A percentile compares a stretch with the other conserved stretches of the same genome.
phyloP scores from a whole-genome alignment of 345 rosid genomes.

The Garcia nutans region DNA sequence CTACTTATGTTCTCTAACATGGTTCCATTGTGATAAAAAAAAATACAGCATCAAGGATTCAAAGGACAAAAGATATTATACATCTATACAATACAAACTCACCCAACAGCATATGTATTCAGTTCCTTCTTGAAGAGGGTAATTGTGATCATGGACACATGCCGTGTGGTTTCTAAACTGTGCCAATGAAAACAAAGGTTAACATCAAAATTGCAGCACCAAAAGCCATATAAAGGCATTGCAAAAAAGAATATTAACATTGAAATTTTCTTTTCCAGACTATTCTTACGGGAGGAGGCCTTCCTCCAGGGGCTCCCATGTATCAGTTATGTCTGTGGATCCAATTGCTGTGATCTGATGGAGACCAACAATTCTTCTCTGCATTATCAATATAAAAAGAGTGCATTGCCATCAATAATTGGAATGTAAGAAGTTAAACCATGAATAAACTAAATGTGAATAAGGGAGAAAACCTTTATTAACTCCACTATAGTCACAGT shows the following conservation, averaged over 20 bases:
- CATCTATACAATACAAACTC: slow-evolving; percentile 27
- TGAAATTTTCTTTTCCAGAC: slow-evolving; percentile 1
- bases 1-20: not conserved
- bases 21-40: not conserved
- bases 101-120: slow-evolving; percentile 75
- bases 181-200: slow-evolving; percentile 1
- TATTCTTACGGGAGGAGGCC: slow-evolving; percentile 86
- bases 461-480: slow-evolving; percentile 51
- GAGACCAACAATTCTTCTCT: slow-evolving; percentile 94
- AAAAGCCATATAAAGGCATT: not conserved
- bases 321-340: slow-evolving; percentile 87
- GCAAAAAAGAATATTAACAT: not conserved
- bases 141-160: slow-evolving; percentile 93
- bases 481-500: slow-evolving; percentile 91
- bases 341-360: slow-evolving; percentile 88
- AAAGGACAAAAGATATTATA: not conserved
- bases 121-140: slow-evolving; percentile 78
- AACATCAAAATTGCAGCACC: not conserved
- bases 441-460: not conserved
- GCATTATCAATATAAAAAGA: slow-evolving; percentile 20
- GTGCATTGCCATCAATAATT: not conserved
- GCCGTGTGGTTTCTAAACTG: slow-evolving; percentile 96
- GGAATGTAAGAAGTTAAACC: not conserved
- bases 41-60: not conserved
- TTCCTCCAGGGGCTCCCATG: slow-evolving; percentile 95